Conservation (phyloP, 208 protist species). For the Trypanosoma vivax region DNA sequence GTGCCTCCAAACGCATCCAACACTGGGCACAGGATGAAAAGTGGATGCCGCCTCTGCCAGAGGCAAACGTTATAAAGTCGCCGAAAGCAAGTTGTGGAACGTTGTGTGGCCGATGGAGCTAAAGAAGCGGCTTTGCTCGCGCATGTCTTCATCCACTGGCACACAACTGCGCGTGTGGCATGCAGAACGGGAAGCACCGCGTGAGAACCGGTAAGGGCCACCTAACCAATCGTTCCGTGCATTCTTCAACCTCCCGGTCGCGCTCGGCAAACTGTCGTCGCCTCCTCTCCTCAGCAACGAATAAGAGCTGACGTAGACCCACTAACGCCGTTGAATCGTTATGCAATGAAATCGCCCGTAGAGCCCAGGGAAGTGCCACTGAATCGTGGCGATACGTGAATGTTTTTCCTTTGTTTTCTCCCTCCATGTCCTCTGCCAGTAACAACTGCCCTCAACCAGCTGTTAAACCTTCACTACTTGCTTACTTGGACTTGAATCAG, state of each 20-base stretch:
- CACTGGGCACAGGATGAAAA: constrained; percentile 31
- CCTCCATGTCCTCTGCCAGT: too few relatives aligned
- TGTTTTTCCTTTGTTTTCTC: too few relatives aligned
- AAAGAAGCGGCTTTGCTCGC: background rate
- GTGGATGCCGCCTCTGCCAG: constrained; percentile 70
- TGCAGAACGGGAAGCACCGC: constrained; percentile 1
- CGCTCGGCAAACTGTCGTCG: background rate
- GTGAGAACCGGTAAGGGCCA: constrained; percentile 10
- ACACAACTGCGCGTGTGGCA: background rate
- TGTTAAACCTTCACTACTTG: too few relatives aligned
- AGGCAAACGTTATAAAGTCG: constrained; percentile 53
- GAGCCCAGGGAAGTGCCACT: constrained; percentile 11
- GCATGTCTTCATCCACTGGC: background rate
- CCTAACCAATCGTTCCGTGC: constrained; percentile 1
- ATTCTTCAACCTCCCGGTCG: background rate
- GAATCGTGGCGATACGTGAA: too few relatives aligned
- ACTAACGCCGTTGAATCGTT: background rate
- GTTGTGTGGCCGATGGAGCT: background rate
- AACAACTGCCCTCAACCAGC: too few relatives aligned
- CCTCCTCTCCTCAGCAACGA: constrained; percentile 10
- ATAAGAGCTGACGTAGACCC: constrained; percentile 4
- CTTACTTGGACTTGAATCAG: too few relatives aligned
- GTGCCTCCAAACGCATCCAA: constrained; percentile 20
- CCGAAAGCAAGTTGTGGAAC: constrained; percentile 17
- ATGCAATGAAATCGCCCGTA: constrained; percentile 5